phyloP scores from a whole-genome alignment of 2,329 filamentous ascomycete genomes.

The Bipolaris oryzae region DNA sequence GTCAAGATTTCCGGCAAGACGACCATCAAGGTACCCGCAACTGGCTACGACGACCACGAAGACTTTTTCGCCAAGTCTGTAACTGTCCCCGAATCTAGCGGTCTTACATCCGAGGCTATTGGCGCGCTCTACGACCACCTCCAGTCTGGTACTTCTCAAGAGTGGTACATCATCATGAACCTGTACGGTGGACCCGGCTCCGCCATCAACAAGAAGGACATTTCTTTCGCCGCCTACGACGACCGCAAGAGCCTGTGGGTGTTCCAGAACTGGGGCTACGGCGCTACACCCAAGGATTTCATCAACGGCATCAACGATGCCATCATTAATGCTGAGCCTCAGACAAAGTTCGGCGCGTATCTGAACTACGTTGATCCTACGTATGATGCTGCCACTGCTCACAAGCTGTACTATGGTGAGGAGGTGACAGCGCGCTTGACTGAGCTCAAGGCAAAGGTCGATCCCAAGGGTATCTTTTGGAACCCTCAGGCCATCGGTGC shows the following conservation, averaged over 20 bases:
- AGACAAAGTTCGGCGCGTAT: conserved; percentile 56
- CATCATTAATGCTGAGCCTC: conserved; percentile 46
- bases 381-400: conserved; percentile 55
- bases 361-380: conserved; percentile 61
- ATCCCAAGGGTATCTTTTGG: conserved; percentile 49
- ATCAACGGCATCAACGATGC: conserved; percentile 53
- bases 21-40: conserved; percentile 36
- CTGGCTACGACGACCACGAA: conserved; percentile 48
- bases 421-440: conserved; percentile 43
- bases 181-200: conserved; percentile 48
- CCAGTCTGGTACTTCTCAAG: conserved; percentile 21
- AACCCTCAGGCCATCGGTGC: conserved; percentile 47
- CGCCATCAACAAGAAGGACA: conserved; percentile 44
- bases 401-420: conserved; percentile 57
- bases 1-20: conserved; percentile 48
- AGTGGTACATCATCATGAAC: conserved; percentile 49
- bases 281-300: conserved; percentile 38
- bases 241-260: conserved; percentile 48
- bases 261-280: conserved; percentile 46
- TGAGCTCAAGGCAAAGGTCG: conserved; percentile 49
- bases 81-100: conserved; percentile 46
- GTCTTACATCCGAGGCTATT: conserved; percentile 37
- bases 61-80: conserved; percentile 51
- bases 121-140: conserved; percentile 43
- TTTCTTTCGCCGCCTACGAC: conserved; percentile 43